Base-by-base conservation (phyloP, 1,284 basidiomycete genomes). In the Tilletia indica region DNA sequence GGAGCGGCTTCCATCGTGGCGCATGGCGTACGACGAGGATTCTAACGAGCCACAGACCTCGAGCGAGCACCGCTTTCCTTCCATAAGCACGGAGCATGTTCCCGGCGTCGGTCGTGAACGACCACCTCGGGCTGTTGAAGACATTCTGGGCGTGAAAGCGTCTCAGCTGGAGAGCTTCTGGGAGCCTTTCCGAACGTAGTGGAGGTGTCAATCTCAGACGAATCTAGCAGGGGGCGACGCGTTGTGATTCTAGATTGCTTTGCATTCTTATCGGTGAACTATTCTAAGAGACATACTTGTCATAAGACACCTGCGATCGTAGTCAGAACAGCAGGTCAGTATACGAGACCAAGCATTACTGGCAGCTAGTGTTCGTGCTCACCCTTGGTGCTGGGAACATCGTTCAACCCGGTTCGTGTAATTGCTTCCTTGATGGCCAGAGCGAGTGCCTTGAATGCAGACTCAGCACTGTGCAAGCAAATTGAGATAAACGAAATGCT, bases 361-460 rank as follows among this genome's bases (percentile, higher is more conserved):
- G 25, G 25, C 2, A 31, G 25, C 25, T 31, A 31, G 25, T 31
- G 25, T 31, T 31, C 25, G 25, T 31, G 25, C 25, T 67, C 93
- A 74, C 96, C 97, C 86, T 99, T 99, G 8, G 97, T 99, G 83
- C 93, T 96, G 2, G 97, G 97, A 25, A 99, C 91, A 76, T 99
- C 97, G 80, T 90, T 88, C 16, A 91, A 89, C 5, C 95, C 95
- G 0, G 96, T 99, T 76, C 88, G 88, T 80, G 93, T 90, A 74
- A 97, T 92, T 19, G 97, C 97, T 85, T 97, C 91, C 77, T 92
- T 90, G 80, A 99, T 94, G 3, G 97, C 97, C 21, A 99, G 87
- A 0, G 96, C 97, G 36, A 98, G 86, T 0, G 96, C 96, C 86
- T 99, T 99, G 89, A 99, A 99, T 5, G 95, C 93, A 4, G 94